A percentile compares a stretch with the other conserved stretches of the same genome.
phyloP scores from a whole-genome alignment of 2,329 filamentous ascomycete genomes.

The Colletotrichum filicis region DNA sequence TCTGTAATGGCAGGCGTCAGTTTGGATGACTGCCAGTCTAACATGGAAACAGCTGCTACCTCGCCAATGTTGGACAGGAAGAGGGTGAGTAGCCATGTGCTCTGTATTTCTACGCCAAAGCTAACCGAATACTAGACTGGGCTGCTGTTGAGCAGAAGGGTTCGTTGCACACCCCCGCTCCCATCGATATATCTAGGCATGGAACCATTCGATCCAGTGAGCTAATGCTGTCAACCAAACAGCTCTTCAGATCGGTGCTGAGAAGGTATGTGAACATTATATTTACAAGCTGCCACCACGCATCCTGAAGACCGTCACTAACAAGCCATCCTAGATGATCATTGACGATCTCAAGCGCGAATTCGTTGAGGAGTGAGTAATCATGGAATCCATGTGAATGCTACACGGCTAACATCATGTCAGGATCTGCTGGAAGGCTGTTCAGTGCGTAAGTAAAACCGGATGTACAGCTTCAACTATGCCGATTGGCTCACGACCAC shows the following conservation, averaged over 20 bases:
- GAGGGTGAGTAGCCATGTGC: slow-evolving; percentile 50
- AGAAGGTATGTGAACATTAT: slow-evolving; percentile 21
- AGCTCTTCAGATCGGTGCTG: slow-evolving; percentile 35
- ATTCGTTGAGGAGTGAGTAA: slow-evolving; percentile 68
- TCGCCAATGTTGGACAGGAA: slow-evolving; percentile 77
- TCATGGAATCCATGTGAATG: background rate
- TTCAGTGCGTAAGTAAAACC: slow-evolving; percentile 64
- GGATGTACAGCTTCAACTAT: background rate
- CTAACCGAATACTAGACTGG: slow-evolving; percentile 58
- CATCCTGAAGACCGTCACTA: background rate
- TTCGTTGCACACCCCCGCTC: background rate
- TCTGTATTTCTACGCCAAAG: background rate
- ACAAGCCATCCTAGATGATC: slow-evolving; percentile 48
- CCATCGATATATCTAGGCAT: background rate
- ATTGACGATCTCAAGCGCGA: slow-evolving; percentile 73
- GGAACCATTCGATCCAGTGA: background rate
- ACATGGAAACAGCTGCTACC: slow-evolving; percentile 44
- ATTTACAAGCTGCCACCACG: background rate
- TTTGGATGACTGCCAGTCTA: background rate
- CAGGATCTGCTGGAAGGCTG: slow-evolving; percentile 79
- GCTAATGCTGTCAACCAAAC: background rate
- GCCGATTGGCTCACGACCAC: slow-evolving; percentile 52
- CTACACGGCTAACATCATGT: background rate
- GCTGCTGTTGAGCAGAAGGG: slow-evolving; percentile 77
- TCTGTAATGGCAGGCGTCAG: background rate